Conservation (phyloP, 768 basidiomycete genomes). For the Pulveroboletus frians region DNA sequence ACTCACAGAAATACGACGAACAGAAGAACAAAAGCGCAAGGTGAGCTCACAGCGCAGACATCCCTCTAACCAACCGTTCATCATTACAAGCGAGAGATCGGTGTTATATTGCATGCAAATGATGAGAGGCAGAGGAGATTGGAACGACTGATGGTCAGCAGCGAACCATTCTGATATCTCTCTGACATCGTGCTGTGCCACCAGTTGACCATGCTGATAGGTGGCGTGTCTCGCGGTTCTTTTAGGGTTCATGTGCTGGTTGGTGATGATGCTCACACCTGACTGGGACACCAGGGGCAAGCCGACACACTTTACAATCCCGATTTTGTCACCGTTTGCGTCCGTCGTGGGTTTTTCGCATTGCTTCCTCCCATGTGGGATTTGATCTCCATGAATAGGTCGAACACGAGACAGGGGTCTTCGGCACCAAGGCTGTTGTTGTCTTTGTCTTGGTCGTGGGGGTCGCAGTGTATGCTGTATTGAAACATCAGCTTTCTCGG, state of each 20-base stretch:
- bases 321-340: constrained; percentile 72
- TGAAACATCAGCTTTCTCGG: constrained; percentile 37
- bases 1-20: constrained; percentile 36
- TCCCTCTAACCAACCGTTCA: neutral
- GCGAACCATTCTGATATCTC: constrained; percentile 12
- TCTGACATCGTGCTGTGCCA: constrained; percentile 1
- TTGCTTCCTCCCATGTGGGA: neutral
- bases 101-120: constrained; percentile 35
- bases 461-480: constrained; percentile 37
- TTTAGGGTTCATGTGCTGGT: constrained; percentile 18
- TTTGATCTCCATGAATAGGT: constrained; percentile 38
- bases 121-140: constrained; percentile 46
- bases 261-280: constrained; percentile 17
- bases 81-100: constrained; percentile 39
- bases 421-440: constrained; percentile 45
- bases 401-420: constrained; percentile 66
- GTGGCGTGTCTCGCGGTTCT: constrained; percentile 20
- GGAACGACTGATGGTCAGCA: constrained; percentile 47
- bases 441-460: constrained; percentile 38
- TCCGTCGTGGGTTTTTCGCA: constrained; percentile 49
- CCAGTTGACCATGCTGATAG: constrained; percentile 16
- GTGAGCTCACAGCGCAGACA: constrained; percentile 30
- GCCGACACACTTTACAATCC: constrained; percentile 68
- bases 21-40: constrained; percentile 43
- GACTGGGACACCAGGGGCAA: constrained; percentile 9